phyloP scores from a whole-genome alignment of 352 stramenopile genomes.

The Phytophthora lateralis region DNA sequence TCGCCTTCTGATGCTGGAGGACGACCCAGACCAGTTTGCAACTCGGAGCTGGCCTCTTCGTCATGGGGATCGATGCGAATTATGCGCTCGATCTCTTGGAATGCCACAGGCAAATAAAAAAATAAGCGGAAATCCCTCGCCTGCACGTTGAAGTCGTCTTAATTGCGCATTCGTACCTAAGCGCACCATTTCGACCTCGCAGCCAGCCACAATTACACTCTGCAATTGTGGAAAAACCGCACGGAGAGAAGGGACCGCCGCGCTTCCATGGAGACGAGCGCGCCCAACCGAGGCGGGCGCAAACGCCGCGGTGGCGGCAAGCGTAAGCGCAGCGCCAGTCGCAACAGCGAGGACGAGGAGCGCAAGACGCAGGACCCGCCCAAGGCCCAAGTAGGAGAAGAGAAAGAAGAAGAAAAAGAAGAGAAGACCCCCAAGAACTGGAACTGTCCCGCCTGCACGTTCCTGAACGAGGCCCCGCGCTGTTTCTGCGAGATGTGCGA shows the following conservation, averaged over 20 bases:
- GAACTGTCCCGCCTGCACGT: constrained; percentile 75
- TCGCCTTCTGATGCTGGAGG: neutral
- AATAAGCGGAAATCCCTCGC: too few relatives aligned
- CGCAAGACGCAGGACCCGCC: constrained; percentile 13
- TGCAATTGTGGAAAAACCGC: constrained; percentile 18
- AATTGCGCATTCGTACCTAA: constrained; percentile 5
- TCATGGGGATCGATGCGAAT: too few relatives aligned
- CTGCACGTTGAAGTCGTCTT: constrained; percentile 13
- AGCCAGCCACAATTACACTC: constrained; percentile 20
- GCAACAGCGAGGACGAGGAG: constrained; percentile 24
- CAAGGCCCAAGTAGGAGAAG: constrained; percentile 1
- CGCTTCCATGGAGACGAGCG: constrained; percentile 26
- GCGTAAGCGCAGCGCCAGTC: constrained; percentile 38
- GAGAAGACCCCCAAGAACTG: constrained; percentile 38
- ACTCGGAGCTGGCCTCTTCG: too few relatives aligned
- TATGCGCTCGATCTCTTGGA: too few relatives aligned
- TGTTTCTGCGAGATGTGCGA: constrained; percentile 81
- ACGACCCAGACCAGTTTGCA: neutral
- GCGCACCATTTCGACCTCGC: neutral
- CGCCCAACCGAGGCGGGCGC: constrained; percentile 17
- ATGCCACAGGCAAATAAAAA: too few relatives aligned
- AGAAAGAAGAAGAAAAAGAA: constrained; percentile 15
- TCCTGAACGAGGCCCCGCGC: constrained; percentile 64
- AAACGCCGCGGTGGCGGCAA: constrained; percentile 38
- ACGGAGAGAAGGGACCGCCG: neutral